Base-by-base conservation (phyloP, 2,329 filamentous ascomycete genomes). In the Incumbomyces delicatus region DNA sequence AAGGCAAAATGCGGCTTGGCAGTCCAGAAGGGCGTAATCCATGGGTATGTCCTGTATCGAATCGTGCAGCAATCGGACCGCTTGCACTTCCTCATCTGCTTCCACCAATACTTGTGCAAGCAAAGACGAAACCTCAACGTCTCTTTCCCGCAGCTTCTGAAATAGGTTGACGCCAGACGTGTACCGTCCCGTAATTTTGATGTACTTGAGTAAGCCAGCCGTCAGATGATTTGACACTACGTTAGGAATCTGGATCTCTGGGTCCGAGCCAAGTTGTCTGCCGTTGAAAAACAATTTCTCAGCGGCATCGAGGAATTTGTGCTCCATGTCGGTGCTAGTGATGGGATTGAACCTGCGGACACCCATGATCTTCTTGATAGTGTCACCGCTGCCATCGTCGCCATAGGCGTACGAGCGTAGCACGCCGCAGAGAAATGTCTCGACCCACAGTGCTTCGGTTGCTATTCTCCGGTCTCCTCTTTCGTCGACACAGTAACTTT, bases 401-500 rank as follows among this genome's bases (percentile, higher is more conserved):
- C 92, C 92, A 63, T 98, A 98, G 1, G 87, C 90, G 66, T 96
- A 98, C 50, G 92, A 89, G 58, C 92, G 78, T 52, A 98, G 71
- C 6, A 98, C 88, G 53, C 85, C 94, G 71, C 92, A 98, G 2
- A 98, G 77, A 60, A 96, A 98, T 41, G 92, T 96, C 66, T 98
- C 92, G 13, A 98, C 75, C 92, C 92, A 98, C 33, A 98, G 75
- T 29, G 90, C 86, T 54, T 98, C 92, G 0, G 89, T 90, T 12
- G 90, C 87, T 56, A 92, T 85, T 55, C 88, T 80, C 71, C 94
- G 95, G 64, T 95, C 90, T 55, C 92, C 92, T 59, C 89, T 81
- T 69, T 98, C 92, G 65, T 98, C 90, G 48, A 98, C 85, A 65
- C 90, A 96, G 65, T 95, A 96, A 67, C 87, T 94, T 65, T 98